Conservation (phyloP, 225 moss, liverwort and hornwort genomes). For the Asterella californica region DNA sequence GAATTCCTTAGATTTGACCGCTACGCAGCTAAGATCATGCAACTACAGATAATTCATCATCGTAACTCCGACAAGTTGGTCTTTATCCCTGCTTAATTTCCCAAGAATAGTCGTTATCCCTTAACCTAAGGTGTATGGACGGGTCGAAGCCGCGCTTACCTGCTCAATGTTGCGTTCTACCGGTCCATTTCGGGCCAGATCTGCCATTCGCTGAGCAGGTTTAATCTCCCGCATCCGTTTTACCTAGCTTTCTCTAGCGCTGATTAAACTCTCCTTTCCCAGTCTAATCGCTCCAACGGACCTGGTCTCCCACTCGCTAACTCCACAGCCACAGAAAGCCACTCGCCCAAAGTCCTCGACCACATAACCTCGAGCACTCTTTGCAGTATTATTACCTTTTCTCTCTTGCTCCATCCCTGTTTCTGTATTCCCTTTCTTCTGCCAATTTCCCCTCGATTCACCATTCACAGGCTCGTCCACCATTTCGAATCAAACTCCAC, state of each 20-base stretch:
- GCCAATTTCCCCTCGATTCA: constrained; percentile 15
- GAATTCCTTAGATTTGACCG: not conserved
- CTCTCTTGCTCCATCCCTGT: constrained; percentile 18
- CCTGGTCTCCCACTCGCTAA: constrained; percentile 19
- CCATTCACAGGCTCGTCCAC: constrained; percentile 14
- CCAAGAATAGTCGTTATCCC: not conserved
- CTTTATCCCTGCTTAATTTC: constrained; percentile 1
- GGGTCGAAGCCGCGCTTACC: constrained; percentile 21
- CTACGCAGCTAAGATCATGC: not conserved
- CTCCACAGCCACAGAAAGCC: not conserved
- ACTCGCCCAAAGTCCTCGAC: constrained; percentile 2
- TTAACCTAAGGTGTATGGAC: constrained; percentile 9
- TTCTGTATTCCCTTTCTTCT: constrained; percentile 2
- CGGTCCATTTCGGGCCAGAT: constrained; percentile 52
- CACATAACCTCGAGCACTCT: constrained; percentile 13
- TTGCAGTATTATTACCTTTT: not conserved
- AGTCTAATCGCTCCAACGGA: constrained; percentile 25
- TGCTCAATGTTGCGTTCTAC: constrained; percentile 54
- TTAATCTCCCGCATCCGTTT: constrained; percentile 45
- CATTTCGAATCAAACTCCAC: constrained; percentile 20
- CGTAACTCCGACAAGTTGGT: not conserved
- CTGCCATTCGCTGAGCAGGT: constrained; percentile 53
- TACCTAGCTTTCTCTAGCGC: constrained; percentile 37
- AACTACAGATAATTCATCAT: not conserved
- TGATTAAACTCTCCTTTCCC: constrained; percentile 16